Evolutionary conservation across 495 filamentous ascomycete genomes (phyloP).

Genomic region (Talaromyces liani): DNA sequence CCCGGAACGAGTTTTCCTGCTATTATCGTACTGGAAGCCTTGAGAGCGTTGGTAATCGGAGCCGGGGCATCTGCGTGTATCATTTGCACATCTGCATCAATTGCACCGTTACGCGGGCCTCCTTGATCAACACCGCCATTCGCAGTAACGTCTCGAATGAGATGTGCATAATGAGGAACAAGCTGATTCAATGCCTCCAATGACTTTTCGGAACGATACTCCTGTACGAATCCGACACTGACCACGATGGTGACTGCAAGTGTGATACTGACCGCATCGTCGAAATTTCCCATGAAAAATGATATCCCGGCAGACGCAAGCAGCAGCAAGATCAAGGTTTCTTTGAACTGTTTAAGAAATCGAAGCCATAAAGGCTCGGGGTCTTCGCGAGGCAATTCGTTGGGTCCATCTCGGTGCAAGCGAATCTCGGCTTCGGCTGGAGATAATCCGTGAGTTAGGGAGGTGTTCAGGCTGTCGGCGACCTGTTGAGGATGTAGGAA

Average conservation of each 20-base stretch:
- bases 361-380: conserved; percentile 91
- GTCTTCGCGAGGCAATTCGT: conserved; percentile 89
- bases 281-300: conserved; percentile 87
- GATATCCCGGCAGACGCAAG: conserved; percentile 85
- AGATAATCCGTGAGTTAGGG: conserved; percentile 69
- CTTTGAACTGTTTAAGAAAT: conserved; percentile 94
- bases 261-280: conserved; percentile 92
- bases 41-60: conserved; percentile 50
- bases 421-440: conserved; percentile 73
- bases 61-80: conserved; percentile 24
- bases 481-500: conserved; percentile 67
- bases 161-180: conserved; percentile 88
- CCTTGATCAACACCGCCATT: conserved; percentile 38
- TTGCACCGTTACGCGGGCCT: conserved; percentile 8
- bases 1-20: conserved; percentile 84
- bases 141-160: conserved; percentile 57
- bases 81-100: conserved; percentile 2
- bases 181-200: conserved; percentile 90
- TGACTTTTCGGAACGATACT: conserved; percentile 96
- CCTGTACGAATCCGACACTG: conserved; percentile 91
- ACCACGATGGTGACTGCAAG: conserved; percentile 96
- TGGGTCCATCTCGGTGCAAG: conserved; percentile 73
- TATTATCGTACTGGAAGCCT: conserved; percentile 72
- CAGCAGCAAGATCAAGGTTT: conserved; percentile 82
- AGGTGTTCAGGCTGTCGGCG: conserved; percentile 73